Evolutionary conservation across 2,329 filamentous ascomycete genomes (phyloP).

Genomic region (Calonectria hawksworthii): DNA sequence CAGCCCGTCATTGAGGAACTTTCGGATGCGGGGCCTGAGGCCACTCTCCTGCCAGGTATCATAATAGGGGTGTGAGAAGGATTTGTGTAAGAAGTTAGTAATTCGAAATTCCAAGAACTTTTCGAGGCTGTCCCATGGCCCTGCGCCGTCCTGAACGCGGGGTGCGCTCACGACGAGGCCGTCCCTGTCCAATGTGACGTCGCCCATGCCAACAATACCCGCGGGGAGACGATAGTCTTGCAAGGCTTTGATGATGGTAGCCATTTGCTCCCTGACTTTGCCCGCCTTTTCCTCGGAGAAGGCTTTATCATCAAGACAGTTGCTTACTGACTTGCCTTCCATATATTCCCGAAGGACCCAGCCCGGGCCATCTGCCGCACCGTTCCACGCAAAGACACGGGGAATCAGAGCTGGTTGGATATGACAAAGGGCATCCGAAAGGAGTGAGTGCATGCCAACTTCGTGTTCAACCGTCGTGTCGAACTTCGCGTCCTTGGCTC

Average conservation of each 20-base stretch:
- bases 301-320: not conserved
- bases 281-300: not conserved
- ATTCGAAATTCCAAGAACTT: not conserved
- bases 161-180: not conserved
- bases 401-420: not conserved
- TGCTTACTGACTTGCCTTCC: not conserved
- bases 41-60: not conserved
- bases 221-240: not conserved
- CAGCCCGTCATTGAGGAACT: not conserved
- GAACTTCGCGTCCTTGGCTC: not conserved
- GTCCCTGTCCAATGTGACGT: not conserved
- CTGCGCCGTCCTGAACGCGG: not conserved
- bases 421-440: not conserved
- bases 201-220: not conserved
- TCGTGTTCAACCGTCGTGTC: not conserved
- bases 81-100: not conserved
- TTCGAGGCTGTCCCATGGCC: not conserved
- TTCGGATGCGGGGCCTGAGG: not conserved
- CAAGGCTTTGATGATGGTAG: not conserved
- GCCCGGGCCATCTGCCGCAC: not conserved
- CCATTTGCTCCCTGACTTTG: not conserved
- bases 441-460: not conserved
- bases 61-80: not conserved
- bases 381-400: not conserved
- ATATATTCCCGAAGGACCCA: not conserved